Evolutionary conservation across 73 alveolate genomes (phyloP).

Genomic region (Paramecium pentaurelia): DNA sequence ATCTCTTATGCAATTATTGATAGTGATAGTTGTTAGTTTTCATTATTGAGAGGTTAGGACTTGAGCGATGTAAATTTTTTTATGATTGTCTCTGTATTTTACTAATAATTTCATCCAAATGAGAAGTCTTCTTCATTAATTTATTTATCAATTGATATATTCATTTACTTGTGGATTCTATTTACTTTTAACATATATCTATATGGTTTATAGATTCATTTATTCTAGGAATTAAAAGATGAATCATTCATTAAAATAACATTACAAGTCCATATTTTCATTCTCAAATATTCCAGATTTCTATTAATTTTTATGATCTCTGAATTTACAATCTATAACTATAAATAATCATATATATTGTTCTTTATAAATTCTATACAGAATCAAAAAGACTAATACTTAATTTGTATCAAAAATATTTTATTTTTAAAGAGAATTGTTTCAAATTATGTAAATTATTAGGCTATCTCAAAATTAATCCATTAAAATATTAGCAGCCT

Average conservation of each 20-base stretch:
- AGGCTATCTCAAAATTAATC: no score
- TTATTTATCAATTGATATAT: neutral
- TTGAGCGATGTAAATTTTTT: neutral
- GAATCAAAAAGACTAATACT: neutral
- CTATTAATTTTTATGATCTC: neutral
- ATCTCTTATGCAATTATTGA: neutral
- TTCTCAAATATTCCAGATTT: neutral
- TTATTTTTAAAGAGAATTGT: neutral
- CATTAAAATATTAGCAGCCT: neutral
- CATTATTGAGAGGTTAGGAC: neutral
- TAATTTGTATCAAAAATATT: neutral
- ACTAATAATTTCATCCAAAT: neutral
- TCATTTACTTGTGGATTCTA: neutral
- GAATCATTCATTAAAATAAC: neutral
- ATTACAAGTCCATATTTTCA: neutral
- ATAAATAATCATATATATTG: no score
- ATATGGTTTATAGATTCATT: neutral
- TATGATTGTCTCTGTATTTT: constrained; percentile 5
- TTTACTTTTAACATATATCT: neutral
- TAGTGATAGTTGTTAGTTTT: neutral
- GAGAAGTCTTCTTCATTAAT: constrained; percentile 40
- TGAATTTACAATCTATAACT: neutral
- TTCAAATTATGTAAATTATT: neutral
- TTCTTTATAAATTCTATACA: neutral
- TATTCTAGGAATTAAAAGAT: neutral